Base-by-base conservation (phyloP, 2,329 filamentous ascomycete species). In the Claviceps sp. region DNA sequence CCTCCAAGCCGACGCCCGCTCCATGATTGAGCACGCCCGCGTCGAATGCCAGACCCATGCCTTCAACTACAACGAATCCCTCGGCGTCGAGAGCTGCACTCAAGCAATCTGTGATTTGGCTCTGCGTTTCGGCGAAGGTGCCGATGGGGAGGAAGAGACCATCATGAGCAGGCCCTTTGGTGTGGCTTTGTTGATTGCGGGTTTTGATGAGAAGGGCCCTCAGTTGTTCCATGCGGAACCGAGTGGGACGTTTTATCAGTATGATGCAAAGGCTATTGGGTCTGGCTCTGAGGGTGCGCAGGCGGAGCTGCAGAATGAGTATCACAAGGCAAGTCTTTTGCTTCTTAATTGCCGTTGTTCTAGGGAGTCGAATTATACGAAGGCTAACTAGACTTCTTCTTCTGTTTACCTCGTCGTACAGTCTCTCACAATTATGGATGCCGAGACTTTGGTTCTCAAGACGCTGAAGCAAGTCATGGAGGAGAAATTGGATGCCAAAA, bases 391-490 rank as follows among this genome's bases (percentile, higher is more conserved):
- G 18, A 11, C 11, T 1, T 6, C 14, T 24, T n/a, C n/a, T 13
- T 6, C 11, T 8, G 9, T 7, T 13, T 8, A 2, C n/a, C 5
- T 24, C 4, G 14, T 46, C 20, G 30, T 41, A 14, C n/a, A 85
- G 80, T 97, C 91, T 53, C 78, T 98, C 57, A 95, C 90, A 43
- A 84, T 98, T 56, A 75, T 79, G 53, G 93, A 98, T 66, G 93
- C 93, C 54, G 93, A 98, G 74, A 93, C 90, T 3, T 74, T 98
- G 59, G 90, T 95, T 50, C 76, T 98, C 64, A 97, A 97, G 81
- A 98, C 93, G 40, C 71, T 98, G 68, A 98, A 97, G 79, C 93
- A 98, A 74, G 93, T 98, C 61, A 98, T 98, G 93, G 93, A 98
- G 74, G 93, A 98, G 82, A 98, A 98, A 76, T 78, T 98, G 55